phyloP scores from a whole-genome alignment of 768 basidiomycete genomes.

The Pulveroboletus ravenelii region DNA sequence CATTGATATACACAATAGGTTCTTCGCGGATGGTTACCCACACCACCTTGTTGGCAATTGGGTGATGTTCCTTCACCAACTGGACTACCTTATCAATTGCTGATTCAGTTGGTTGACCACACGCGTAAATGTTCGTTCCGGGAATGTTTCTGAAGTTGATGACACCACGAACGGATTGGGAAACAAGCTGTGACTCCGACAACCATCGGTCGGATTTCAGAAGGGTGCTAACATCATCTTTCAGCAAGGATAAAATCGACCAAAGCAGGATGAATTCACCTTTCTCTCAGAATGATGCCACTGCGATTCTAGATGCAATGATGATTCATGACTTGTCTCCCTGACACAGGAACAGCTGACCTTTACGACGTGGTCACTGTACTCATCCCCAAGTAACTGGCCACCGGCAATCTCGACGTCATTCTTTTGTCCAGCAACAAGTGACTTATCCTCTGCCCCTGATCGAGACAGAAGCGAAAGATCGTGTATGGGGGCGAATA shows the following conservation, averaged over 20 bases:
- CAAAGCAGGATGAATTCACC: conserved; percentile 41
- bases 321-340: neutral
- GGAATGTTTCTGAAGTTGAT: conserved; percentile 90
- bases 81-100: conserved; percentile 79
- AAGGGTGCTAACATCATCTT: conserved; percentile 50
- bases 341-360: conserved; percentile 34
- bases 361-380: conserved; percentile 90
- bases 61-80: conserved; percentile 57
- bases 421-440: conserved; percentile 66
- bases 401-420: conserved; percentile 75
- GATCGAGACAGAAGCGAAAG: conserved; percentile 76
- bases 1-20: conserved; percentile 89
- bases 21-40: conserved; percentile 96
- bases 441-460: conserved; percentile 49
- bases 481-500: conserved; percentile 92
- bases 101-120: conserved; percentile 85
- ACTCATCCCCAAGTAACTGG: conserved; percentile 90
- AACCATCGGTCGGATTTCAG: conserved; percentile 94
- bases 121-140: conserved; percentile 77
- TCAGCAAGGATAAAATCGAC: neutral
- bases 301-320: conserved; percentile 66
- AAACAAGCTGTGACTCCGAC: conserved; percentile 61
- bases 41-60: conserved; percentile 57
- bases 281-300: conserved; percentile 90
- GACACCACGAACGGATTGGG: conserved; percentile 78